Percentiles rank a stretch among this genome's conserved stretches.
These are phyloP conservation scores for Delphinella strobiligena DNA, from an alignment of 2,329 filamentous ascomycete species.

Conservation along the genomic window DNA sequence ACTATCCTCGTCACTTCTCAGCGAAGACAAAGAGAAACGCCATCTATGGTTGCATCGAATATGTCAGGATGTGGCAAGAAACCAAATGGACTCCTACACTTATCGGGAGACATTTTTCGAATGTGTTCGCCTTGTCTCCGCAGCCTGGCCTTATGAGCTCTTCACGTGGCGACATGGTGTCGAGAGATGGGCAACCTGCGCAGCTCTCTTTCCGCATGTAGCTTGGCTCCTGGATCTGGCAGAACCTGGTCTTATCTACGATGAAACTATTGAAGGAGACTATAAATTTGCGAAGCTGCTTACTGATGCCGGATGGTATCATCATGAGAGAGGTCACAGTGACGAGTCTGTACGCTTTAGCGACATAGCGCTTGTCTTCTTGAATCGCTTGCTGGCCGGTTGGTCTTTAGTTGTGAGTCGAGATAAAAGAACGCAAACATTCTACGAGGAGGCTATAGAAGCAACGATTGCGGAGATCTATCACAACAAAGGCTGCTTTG, in stretches of 20 bases:
- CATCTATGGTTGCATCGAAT: neutral
- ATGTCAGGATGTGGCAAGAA: neutral
- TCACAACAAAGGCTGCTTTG: constrained; percentile 13
- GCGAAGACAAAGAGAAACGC: neutral
- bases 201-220: neutral
- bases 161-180: constrained; percentile 12
- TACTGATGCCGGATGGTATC: constrained; percentile 11
- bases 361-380: too few species aligned
- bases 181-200: constrained; percentile 6
- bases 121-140: constrained; percentile 9
- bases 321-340: constrained; percentile 10
- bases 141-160: constrained; percentile 11
- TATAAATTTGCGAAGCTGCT: constrained; percentile 7
- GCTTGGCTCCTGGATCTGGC: neutral
- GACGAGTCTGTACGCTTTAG: constrained; percentile 7
- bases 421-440: too few species aligned
- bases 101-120: constrained; percentile 5
- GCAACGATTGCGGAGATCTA: constrained; percentile 10
- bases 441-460: constrained; percentile 9
- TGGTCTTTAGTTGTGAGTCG: too few species aligned
- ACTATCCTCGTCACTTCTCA: neutral
- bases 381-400: too few species aligned
- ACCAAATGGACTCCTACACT: neutral
- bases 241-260: constrained; percentile 5
- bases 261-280: constrained; percentile 7